phyloP scores from a whole-genome alignment of 2,329 filamentous ascomycete genomes.

The Hypoxylon sp. region DNA sequence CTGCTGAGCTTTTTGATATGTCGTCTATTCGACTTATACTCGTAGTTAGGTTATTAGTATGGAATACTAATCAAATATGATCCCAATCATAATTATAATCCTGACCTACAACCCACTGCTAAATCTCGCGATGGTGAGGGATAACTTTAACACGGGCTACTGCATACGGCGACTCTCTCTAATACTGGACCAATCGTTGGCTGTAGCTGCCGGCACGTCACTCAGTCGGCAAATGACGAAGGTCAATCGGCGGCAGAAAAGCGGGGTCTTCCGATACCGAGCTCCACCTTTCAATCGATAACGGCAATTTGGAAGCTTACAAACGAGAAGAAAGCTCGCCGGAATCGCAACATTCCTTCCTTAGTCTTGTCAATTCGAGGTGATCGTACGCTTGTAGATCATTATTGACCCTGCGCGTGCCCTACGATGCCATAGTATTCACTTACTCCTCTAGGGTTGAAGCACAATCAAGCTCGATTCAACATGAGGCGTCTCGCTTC shows the following conservation, averaged over 20 bases:
- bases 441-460: neutral
- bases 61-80: no score
- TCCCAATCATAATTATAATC: no score
- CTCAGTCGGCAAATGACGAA: conserved; percentile 18
- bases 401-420: neutral
- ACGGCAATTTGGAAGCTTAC: no score
- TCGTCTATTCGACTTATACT: neutral
- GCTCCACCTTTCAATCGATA: conserved; percentile 11
- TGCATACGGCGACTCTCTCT: no score
- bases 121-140: no score
- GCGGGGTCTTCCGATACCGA: conserved; percentile 19
- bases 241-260: neutral
- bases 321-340: no score
- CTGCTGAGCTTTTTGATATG: neutral
- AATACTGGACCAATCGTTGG: conserved; percentile 13
- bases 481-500: conserved; percentile 42
- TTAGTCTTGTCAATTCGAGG: neutral
- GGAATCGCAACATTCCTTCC: no score
- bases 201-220: conserved; percentile 4
- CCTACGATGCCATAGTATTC: conserved; percentile 22
- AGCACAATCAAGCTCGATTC: conserved; percentile 1
- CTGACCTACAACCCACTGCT: neutral
- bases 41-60: neutral
- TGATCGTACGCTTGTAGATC: neutral
- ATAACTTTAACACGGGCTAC: no score